Conservation (phyloP, 2,329 filamentous ascomycete species). For the Arthrobotrys megalospora region DNA sequence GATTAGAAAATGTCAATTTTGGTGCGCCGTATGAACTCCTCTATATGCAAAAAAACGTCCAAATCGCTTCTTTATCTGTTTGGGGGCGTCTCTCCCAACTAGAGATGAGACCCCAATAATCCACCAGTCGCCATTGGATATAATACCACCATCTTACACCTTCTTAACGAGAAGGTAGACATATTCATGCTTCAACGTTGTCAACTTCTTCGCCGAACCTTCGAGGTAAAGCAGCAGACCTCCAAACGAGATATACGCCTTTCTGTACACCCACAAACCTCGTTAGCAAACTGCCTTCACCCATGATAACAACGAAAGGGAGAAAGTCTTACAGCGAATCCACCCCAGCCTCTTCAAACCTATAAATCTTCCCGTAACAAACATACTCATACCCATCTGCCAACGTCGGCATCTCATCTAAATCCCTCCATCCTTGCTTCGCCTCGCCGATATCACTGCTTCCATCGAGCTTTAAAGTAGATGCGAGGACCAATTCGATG, state of each 20-base stretch:
- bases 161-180: slow-evolving; percentile 96
- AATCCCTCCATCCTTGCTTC: slow-evolving; percentile 81
- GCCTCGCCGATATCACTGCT: slow-evolving; percentile 72
- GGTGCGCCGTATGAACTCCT: slow-evolving; percentile 50
- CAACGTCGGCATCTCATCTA: slow-evolving; percentile 73
- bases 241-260: slow-evolving; percentile 94
- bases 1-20: slow-evolving; percentile 17
- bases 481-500: slow-evolving; percentile 85
- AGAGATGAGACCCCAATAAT: neutral
- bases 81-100: no score
- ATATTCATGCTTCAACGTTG: slow-evolving; percentile 90
- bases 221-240: slow-evolving; percentile 91
- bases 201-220: slow-evolving; percentile 96
- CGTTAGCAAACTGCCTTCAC: slow-evolving; percentile 7
- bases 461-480: slow-evolving; percentile 88
- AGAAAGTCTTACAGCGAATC: slow-evolving; percentile 80
- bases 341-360: slow-evolving; percentile 83
- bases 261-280: slow-evolving; percentile 72
- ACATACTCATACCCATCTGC: slow-evolving; percentile 91
- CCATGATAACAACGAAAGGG: neutral
- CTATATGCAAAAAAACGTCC: slow-evolving; percentile 34
- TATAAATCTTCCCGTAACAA: slow-evolving; percentile 89
- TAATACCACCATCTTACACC: slow-evolving; percentile 67
- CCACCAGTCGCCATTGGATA: neutral
- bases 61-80: slow-evolving; percentile 3